Conservation (phyloP, 2,329 filamentous ascomycete genomes). For the Alternaria sp. region DNA sequence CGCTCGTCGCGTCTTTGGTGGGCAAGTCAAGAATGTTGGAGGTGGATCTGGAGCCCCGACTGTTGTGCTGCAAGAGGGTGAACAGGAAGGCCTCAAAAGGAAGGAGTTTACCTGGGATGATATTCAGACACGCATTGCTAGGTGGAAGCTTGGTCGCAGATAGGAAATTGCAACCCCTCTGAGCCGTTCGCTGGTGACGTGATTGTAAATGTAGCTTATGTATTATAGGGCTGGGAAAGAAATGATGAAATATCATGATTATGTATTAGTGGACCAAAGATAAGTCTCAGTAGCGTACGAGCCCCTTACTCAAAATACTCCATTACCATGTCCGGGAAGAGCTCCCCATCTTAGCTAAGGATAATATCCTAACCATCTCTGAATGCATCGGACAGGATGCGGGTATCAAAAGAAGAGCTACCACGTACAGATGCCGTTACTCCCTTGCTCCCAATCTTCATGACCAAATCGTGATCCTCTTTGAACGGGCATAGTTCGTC, state of each 20-base stretch:
- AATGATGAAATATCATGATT: neutral
- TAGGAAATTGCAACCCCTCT: conserved; percentile 35
- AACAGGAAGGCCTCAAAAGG: conserved; percentile 72
- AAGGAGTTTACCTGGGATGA: conserved; percentile 82
- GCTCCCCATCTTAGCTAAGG: neutral
- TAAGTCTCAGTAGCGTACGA: neutral
- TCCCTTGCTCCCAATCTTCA: neutral
- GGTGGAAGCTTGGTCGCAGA: conserved; percentile 79
- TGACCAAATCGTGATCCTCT: neutral
- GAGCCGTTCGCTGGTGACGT: neutral
- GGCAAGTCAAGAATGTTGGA: conserved; percentile 77
- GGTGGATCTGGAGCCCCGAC: conserved; percentile 87
- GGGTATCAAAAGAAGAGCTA: neutral
- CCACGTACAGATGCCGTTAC: neutral
- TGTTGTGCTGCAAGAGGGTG: conserved; percentile 91
- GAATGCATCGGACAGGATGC: neutral
- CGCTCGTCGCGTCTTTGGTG: conserved; percentile 78
- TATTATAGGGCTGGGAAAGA: neutral
- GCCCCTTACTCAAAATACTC: neutral
- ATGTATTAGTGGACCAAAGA: neutral
- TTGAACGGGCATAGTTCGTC: neutral
- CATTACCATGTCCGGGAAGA: neutral
- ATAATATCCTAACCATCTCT: neutral
- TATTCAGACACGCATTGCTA: conserved; percentile 84
- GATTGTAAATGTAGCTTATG: neutral